A percentile compares a stretch with the other conserved stretches of the same genome.
phyloP scores from a whole-genome alignment of 306 rosid genomes.

The Casuarina glauca region DNA sequence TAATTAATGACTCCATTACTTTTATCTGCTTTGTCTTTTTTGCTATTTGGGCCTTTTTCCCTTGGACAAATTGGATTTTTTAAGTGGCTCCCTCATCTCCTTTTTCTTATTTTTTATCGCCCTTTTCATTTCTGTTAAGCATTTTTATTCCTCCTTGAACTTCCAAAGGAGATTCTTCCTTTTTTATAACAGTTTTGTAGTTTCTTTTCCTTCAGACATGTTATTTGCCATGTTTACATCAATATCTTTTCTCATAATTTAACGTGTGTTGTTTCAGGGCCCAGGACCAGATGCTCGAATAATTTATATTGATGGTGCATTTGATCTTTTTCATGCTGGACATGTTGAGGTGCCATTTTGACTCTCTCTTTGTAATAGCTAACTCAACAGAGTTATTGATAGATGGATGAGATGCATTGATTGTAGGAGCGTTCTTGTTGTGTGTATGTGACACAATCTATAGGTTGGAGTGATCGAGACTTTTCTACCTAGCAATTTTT shows the following conservation, averaged over 20 bases:
- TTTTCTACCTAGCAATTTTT: background rate
- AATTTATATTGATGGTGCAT: slow-evolving; percentile 62
- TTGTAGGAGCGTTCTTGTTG: background rate
- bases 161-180: background rate
- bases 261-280: slow-evolving; percentile 39
- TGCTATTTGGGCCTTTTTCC: background rate
- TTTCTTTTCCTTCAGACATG: background rate
- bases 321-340: slow-evolving; percentile 68
- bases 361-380: background rate
- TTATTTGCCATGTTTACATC: background rate
- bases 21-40: background rate
- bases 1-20: background rate
- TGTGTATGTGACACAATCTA: background rate
- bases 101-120: background rate
- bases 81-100: background rate
- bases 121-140: background rate
- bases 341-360: slow-evolving; percentile 50
- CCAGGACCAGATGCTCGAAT: slow-evolving; percentile 55
- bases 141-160: background rate
- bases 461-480: background rate
- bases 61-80: background rate
- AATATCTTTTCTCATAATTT: background rate
- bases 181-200: background rate
- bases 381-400: background rate
- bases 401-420: background rate